These are phyloP conservation scores for Pleodorina starrii DNA, from an alignment of 139 green algal genomes.

Conservation along the genomic window DNA sequence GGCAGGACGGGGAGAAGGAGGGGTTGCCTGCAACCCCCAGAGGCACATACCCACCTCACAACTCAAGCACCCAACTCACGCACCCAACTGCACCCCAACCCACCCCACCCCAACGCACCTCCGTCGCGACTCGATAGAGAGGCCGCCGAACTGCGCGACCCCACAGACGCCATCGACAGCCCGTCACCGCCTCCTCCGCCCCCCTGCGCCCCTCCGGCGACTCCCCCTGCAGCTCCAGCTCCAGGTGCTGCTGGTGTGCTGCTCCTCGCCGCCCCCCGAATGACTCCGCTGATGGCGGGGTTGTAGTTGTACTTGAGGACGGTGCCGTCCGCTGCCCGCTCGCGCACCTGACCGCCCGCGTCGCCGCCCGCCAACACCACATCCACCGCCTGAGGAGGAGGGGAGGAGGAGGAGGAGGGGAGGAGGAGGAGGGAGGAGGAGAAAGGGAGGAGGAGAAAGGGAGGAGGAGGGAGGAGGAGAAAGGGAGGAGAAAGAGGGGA, in stretches of 20 bases:
- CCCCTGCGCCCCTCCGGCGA: too few relatives aligned
- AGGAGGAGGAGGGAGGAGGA: not conserved
- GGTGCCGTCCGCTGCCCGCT: slow-evolving; percentile 59
- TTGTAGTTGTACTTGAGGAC: slow-evolving; percentile 66
- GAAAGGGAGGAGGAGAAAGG: too few relatives aligned
- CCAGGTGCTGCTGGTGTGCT: not conserved
- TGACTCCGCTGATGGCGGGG: slow-evolving; percentile 40
- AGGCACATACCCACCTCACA: too few relatives aligned
- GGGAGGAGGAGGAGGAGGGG: too few relatives aligned
- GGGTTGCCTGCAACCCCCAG: too few relatives aligned
- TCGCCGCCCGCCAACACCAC: slow-evolving; percentile 56
- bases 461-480: too few relatives aligned
- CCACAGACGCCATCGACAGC: not conserved
- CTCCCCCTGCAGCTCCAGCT: not conserved
- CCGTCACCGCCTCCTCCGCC: not conserved
- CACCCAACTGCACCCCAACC: too few relatives aligned
- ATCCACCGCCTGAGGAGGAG: slow-evolving; percentile 60
- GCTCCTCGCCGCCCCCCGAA: slow-evolving; percentile 3
- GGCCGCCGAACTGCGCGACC: not conserved
- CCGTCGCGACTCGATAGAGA: not conserved
- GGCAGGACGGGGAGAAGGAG: too few relatives aligned
- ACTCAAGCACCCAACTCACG: too few relatives aligned
- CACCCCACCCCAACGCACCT: not conserved
- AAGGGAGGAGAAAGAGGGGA: too few relatives aligned
- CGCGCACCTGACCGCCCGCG: slow-evolving; percentile 56